Conservation (phyloP, 2,329 filamentous ascomycete species). For the Hymenoscyphus linearis region DNA sequence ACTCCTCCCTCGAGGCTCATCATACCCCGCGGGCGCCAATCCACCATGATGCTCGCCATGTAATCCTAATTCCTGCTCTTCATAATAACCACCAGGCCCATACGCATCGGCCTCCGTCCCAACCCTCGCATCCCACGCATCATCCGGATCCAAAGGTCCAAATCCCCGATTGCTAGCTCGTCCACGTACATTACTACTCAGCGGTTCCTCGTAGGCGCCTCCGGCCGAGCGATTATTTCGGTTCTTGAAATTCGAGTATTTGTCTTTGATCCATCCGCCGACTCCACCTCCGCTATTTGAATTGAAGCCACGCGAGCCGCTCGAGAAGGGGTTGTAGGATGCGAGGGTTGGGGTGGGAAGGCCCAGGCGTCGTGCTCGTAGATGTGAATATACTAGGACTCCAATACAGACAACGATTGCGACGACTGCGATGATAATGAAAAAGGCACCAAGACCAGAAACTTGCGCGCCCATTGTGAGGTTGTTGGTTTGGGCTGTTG, state of each 20-base stretch:
- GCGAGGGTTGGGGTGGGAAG: slow-evolving; percentile 64
- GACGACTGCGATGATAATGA: slow-evolving; percentile 66
- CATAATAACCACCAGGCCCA: slow-evolving; percentile 60
- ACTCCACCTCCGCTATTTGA: slow-evolving; percentile 51
- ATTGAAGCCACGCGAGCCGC: slow-evolving; percentile 37
- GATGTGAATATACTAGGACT: slow-evolving; percentile 68
- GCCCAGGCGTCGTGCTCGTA: slow-evolving; percentile 68
- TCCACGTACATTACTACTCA: slow-evolving; percentile 34
- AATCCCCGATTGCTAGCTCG: slow-evolving; percentile 50
- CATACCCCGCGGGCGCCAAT: slow-evolving; percentile 34
- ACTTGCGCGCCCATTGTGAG: slow-evolving; percentile 45
- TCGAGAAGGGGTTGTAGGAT: slow-evolving; percentile 66
- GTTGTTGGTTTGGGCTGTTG: neutral
- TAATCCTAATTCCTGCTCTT: slow-evolving; percentile 67
- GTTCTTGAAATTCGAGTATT: slow-evolving; percentile 58
- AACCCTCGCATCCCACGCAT: slow-evolving; percentile 79
- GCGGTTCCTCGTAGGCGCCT: slow-evolving; percentile 64
- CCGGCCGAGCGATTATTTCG: slow-evolving; percentile 59
- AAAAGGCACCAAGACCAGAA: slow-evolving; percentile 62
- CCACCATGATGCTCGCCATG: slow-evolving; percentile 36
- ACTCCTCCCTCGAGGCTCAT: slow-evolving; percentile 37
- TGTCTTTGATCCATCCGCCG: slow-evolving; percentile 67
- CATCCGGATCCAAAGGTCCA: slow-evolving; percentile 71
- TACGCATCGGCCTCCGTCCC: slow-evolving; percentile 65
- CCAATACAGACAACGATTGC: slow-evolving; percentile 50